Evolutionary conservation across 1,139 yeast genomes (phyloP).

Genomic region (Suhomyces yuchorum): DNA sequence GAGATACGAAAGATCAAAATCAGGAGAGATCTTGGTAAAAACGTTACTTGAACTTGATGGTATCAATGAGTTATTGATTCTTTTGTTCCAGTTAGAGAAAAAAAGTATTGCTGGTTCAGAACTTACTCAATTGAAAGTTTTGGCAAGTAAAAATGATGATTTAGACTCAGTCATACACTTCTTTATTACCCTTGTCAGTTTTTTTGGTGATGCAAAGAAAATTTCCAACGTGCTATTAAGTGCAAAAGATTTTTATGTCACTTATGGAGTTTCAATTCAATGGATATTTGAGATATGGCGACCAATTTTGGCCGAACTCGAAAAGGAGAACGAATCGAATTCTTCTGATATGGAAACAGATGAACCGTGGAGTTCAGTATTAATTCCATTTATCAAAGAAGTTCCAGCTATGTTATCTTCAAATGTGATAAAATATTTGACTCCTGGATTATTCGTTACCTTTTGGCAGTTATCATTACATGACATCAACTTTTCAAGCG

Average conservation of each 20-base stretch:
- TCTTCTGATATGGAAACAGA: conserved; percentile 11
- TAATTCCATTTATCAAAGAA: conserved; percentile 19
- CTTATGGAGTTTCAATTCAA: conserved; percentile 56
- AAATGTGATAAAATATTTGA: conserved; percentile 3
- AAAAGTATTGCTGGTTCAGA: conserved; percentile 42
- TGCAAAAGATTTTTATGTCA: conserved; percentile 46
- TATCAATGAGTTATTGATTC: conserved; percentile 63
- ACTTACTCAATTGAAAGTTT: conserved; percentile 61
- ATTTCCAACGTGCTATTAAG: conserved; percentile 46
- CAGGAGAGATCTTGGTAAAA: conserved; percentile 57
- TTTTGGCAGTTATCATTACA: conserved; percentile 82
- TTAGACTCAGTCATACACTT: conserved; percentile 64
- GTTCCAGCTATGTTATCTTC: conserved; percentile 15
- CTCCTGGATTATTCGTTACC: conserved; percentile 47
- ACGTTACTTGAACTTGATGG: conserved; percentile 49
- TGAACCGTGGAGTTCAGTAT: conserved; percentile 23
- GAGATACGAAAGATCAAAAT: conserved; percentile 47
- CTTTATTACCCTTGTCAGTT: conserved; percentile 59
- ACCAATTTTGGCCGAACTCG: conserved; percentile 29
- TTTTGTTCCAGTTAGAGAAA: conserved; percentile 57
- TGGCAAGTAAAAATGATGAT: conserved; percentile 75
- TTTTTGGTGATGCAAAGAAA: conserved; percentile 43
- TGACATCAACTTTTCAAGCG: conserved; percentile 63
- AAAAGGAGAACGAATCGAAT: not conserved
- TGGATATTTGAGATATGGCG: conserved; percentile 89